Evolutionary conservation across 106 monocot genomes (phyloP).

Genomic region (Dioscorea dumetorum): DNA sequence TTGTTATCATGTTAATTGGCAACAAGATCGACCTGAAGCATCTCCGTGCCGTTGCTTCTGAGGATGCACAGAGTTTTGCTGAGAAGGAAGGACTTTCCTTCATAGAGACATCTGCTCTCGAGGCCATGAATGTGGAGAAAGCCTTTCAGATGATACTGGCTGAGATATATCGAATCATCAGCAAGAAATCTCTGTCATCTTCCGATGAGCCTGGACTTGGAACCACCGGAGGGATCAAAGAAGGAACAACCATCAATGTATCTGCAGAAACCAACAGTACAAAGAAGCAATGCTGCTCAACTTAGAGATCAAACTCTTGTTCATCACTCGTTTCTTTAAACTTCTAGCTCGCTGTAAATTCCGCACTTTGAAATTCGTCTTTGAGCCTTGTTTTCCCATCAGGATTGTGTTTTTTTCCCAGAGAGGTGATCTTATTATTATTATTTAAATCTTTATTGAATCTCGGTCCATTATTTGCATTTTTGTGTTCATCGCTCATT

Average conservation of each 20-base stretch:
- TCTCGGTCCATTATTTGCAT: no score
- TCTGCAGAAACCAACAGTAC: neutral
- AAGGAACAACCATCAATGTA: neutral
- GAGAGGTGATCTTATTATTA: no score
- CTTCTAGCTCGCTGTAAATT: no score
- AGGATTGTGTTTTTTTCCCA: no score
- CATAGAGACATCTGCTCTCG: conserved; percentile 57
- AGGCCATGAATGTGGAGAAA: conserved; percentile 46
- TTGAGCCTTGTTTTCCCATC: no score
- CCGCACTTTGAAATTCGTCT: no score
- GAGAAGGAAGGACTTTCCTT: conserved; percentile 4
- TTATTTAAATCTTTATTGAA: no score
- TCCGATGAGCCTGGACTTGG: conserved; percentile 2
- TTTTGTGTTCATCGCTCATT: no score
- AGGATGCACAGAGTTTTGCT: no score
- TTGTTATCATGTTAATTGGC: conserved; percentile 23
- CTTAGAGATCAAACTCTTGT: neutral
- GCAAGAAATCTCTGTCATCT: conserved; percentile 38
- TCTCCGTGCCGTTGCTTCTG: no score
- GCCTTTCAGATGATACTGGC: conserved; percentile 44
- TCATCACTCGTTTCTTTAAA: no score
- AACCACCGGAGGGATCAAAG: conserved; percentile 1
- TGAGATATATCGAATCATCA: conserved; percentile 41
- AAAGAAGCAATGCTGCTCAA: conserved; percentile 1
- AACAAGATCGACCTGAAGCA: no score